Evolutionary conservation across 192 early-diverging fungal species (phyloP), one percentile per base, ranked within the genome.

Genomic region (Coemansia sp.): DNA sequence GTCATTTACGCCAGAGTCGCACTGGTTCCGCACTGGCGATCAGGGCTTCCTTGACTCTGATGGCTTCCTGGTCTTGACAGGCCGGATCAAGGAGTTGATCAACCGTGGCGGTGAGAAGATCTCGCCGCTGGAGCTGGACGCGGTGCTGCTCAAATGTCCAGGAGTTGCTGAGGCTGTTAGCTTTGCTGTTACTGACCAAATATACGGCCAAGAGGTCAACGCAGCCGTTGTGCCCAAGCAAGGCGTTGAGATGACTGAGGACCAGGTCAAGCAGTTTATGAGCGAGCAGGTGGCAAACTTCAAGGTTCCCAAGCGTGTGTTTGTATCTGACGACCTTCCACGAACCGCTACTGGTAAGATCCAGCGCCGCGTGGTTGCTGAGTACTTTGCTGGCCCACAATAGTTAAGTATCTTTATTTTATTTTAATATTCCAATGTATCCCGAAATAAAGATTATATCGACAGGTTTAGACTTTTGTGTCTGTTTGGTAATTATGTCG

Each of bases 101-200:
- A 95, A 92, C 71, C 89, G 93, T 49, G 92, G 92, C 36, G 93
- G 93, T 23, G 93, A 93, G 70, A 95, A 90, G 74, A 93, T 95
- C 60, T 92, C 89, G n/a, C 93, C 93, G 3, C 65, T 93, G 15
- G 93, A 95, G 70, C 78, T 95, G 2, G 92, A 93, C 64, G 81
- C 80, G 12, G 82, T 85, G 38, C 74, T 93, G 52, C 80, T 91
- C 24, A 78, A 81, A 56, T 87, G 88, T 44, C 88, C 85, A 12
- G 83, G 78, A 47, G 83, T 92, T 8, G 80, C 81, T 18, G 90
- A 93, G 63, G 92, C 89, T 2, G 86, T 89, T 17, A 84, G 83
- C 46, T 93, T 92, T 80, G 87, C 74, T n/a, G 90, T 92, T 5
- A 67, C 81, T 0, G 85, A 88, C 73, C 74, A 86, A n/a, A 86